Evolutionary conservation across 768 basidiomycete genomes (phyloP), one percentile per base, ranked within the genome.

Genomic region (Pilatotrama ljubarskyi): DNA sequence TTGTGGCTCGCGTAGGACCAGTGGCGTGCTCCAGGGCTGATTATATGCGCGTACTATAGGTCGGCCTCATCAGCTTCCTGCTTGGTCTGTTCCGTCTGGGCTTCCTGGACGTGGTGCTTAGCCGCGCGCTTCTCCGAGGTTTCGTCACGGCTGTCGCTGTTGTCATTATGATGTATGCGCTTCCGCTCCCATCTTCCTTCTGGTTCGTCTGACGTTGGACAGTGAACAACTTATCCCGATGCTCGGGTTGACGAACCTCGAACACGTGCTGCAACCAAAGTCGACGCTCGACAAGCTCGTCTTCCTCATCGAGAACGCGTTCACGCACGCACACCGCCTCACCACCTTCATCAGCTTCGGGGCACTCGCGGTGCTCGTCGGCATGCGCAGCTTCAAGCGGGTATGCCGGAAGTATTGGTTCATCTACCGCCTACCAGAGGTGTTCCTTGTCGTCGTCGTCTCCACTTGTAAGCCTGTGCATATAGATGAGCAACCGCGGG

Each of bases 91-190:
- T 95, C 70, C 82, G 93, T 24, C 78, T 98, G 10, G 94, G 95
- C 2, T 96, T 96, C 74, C 84, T 96, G 53, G 95, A 98, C 70
- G 95, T 96, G 13, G 90, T 96, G 5, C 81, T 98, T 26, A 93
- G 91, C 66, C 86, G 93, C 52, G 92, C 94, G 3, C 79, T 96
- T 14, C 79, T 96, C 55, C 83, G 91, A 26, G 95, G 95, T 2
- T 95, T 96, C 70, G 83, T 96, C 44, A 86, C 87, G 1, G 93
- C 94, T 15, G 82, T 95, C 25, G 91, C 89, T 1, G 81, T 90
- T 7, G 87, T 98, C 42, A 95, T 98, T 67, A 79, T 88, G 70
- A 85, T 93, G 90, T 91, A 64, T 48, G 87, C 48, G 5, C 29
- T 10, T 9, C 11, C 1, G 11, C 8, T 36, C 14, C 13, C 24